Evolutionary conservation across 2,329 filamentous ascomycete genomes (phyloP), one percentile per base, ranked within the genome.

Genomic region (Lasiodiplodia theobromae): DNA sequence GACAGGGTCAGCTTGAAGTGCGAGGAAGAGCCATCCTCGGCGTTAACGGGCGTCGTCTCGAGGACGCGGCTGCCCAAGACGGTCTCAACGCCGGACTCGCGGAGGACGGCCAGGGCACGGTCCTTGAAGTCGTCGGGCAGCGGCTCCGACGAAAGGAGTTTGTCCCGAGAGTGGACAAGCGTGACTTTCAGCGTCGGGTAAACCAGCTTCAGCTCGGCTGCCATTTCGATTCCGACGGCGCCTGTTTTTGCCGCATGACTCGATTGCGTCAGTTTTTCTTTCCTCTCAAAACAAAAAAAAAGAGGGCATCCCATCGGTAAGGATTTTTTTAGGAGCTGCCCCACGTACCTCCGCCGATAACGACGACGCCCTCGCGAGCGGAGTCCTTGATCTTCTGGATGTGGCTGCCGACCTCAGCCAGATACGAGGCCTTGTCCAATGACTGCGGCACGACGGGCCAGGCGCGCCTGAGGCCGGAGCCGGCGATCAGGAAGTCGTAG

Each of bases 171-270:
- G 77, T 96, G 92, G 4, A 92, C 86, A 1, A 95, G 85, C 0
- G 88, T 92, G 18, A 95, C 89, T 49, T 86, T 86, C 65, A 88
- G 81, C 8, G 86, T 73, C 0, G 92, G 91, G 70, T 90, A 85
- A 28, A 89, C 82, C 54, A 87, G 77, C 79, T 94, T 94, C 64
- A 94, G 82, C 80, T 96, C 92, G 1, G 91, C 88, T 0, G 92
- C 91, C 86, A 95, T 93, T 77, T 95, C 92, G 67, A 94, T 89
- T 10, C 92, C 92, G 0, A 95, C 92, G 8, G 92, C 92, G 58
- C 91, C 86, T 87, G n/a, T n/a, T 47, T 18, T 14, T 28, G 28
- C 28, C 14, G 38, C 12, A 16, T 40, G 14, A 34, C 31, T 34
- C 31, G 31, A 40, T 14, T 14, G 12, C 38, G 38, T 40, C 38